Conservation (phyloP, 2,329 filamentous ascomycete genomes). For the Pseudodiploospora longispora region DNA sequence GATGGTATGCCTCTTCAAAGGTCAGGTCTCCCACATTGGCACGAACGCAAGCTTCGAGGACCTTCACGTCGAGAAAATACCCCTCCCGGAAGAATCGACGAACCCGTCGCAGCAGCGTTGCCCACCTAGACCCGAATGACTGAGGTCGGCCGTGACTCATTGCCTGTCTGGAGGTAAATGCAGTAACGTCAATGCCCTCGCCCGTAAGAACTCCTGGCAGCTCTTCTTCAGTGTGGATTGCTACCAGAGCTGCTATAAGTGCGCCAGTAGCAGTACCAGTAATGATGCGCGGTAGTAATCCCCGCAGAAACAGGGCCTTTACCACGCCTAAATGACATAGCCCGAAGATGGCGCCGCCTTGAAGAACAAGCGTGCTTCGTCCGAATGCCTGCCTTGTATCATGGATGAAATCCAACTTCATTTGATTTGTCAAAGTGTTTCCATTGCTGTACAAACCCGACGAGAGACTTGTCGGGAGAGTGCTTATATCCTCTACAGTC, state of each 20-base stretch:
- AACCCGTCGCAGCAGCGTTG: constrained; percentile 58
- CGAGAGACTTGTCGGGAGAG: constrained; percentile 49
- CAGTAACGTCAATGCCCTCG: constrained; percentile 72
- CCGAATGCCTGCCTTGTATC: constrained; percentile 86
- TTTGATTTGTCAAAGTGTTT: constrained; percentile 54
- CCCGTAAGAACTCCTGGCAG: constrained; percentile 69
- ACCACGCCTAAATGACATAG: constrained; percentile 86
- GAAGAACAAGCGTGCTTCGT: constrained; percentile 73
- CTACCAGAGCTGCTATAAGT: constrained; percentile 79
- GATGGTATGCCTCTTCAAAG: constrained; percentile 84
- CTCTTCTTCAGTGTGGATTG: constrained; percentile 80
- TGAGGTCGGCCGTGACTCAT: constrained; percentile 25
- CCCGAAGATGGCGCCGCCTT: constrained; percentile 87
- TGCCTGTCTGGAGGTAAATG: constrained; percentile 49
- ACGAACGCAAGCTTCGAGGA: constrained; percentile 76
- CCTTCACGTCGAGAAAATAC: constrained; percentile 73
- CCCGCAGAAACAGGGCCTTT: constrained; percentile 73
- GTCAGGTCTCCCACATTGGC: constrained; percentile 83
- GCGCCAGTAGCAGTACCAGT: constrained; percentile 87
- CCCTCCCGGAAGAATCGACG: constrained; percentile 65
- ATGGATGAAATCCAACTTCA: constrained; percentile 78
- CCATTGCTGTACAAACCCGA: constrained; percentile 24
- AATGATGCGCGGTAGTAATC: constrained; percentile 80
- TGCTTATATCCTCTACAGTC: constrained; percentile 68
- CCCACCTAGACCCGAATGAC: constrained; percentile 35